Base-by-base conservation (phyloP, 805 yeast genomes). In the Zygosaccharomyces lentus region DNA sequence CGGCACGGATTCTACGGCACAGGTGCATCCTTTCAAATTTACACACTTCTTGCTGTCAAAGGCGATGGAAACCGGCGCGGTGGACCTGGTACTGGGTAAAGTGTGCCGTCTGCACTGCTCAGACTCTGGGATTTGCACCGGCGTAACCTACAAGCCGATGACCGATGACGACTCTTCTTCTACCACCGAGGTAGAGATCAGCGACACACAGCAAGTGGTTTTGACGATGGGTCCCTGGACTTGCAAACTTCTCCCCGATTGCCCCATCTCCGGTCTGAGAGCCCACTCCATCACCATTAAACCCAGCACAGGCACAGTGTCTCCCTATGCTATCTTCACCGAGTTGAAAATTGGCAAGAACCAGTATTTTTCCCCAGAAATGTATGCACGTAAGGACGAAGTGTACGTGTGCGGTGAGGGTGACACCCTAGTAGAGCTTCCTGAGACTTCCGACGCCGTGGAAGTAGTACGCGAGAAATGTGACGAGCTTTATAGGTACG, bases 321-420 rank as follows among this genome's bases (percentile, higher is more conserved):
- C 91, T 3, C 96, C 98, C 2, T 88, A 81, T 64, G 98, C 98
- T 5, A 82, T 93, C 34, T 93, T 91, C 70, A 88, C 98, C 6
- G 98, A 93, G 66, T 73, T 91, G 50, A 82, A 82, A 59, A 71
- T 87, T n/a, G 78, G 77, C n/a, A 71, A 75, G 17, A 72, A 72
- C 35, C 75, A 80, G 37, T 85, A 82, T 65, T 90, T 87, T 19
- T 80, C 95, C 2, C 99, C 99, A 0, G 99, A 91, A 63, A 81
- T 93, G 51, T 91, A 91, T 65, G 96, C 98, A 7, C 77, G 99
- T 63, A 84, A 82, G 58, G 96, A 91, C 67, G 99, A 93, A 66
- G 93, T 91, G 34, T 91, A 90, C 59, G 93, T 93, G 1, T 91
- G 98, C 68, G 98, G 99, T 37, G 99, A 93, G 67, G 96, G 96